A percentile compares a stretch with the other conserved stretches of the same genome.
phyloP scores from a whole-genome alignment of 768 basidiomycete species.

The Hysterangium stoloniferum region DNA sequence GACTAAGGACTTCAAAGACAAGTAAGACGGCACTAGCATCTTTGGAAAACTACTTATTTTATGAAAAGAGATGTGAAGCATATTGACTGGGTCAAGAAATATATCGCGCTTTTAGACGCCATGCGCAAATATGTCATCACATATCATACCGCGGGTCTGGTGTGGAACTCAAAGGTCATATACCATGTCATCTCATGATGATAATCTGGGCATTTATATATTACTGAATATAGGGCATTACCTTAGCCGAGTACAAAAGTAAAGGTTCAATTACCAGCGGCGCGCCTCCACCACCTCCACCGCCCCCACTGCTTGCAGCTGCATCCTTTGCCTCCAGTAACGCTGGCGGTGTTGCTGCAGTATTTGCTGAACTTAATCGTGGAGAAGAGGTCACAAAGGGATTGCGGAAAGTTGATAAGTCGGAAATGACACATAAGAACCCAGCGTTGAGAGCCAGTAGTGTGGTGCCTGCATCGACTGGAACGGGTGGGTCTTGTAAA shows the following conservation, averaged over 20 bases:
- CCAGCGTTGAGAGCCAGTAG: slow-evolving; percentile 62
- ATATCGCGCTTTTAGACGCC: slow-evolving; percentile 63
- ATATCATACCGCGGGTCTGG: slow-evolving; percentile 76
- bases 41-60: no score
- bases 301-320: slow-evolving; percentile 35
- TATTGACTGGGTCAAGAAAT: slow-evolving; percentile 79
- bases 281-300: slow-evolving; percentile 38
- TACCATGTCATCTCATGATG: not conserved
- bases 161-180: slow-evolving; percentile 79
- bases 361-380: slow-evolving; percentile 86
- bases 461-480: slow-evolving; percentile 2
- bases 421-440: slow-evolving; percentile 99
- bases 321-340: slow-evolving; percentile 24
- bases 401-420: slow-evolving; percentile 88
- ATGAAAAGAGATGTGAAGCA: slow-evolving; percentile 85
- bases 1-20: slow-evolving; percentile 88
- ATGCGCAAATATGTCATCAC: slow-evolving; percentile 78
- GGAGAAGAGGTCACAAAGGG: slow-evolving; percentile 88
- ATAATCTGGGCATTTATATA: slow-evolving; percentile 10
- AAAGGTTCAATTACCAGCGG: slow-evolving; percentile 28
- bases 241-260: slow-evolving; percentile 25
- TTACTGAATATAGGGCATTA: slow-evolving; percentile 42
- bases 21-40: slow-evolving; percentile 46
- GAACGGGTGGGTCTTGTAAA: slow-evolving; percentile 7
- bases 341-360: slow-evolving; percentile 58